Conservation (phyloP, 192 early-diverging fungal species). For the Backusella liffmaniae region DNA sequence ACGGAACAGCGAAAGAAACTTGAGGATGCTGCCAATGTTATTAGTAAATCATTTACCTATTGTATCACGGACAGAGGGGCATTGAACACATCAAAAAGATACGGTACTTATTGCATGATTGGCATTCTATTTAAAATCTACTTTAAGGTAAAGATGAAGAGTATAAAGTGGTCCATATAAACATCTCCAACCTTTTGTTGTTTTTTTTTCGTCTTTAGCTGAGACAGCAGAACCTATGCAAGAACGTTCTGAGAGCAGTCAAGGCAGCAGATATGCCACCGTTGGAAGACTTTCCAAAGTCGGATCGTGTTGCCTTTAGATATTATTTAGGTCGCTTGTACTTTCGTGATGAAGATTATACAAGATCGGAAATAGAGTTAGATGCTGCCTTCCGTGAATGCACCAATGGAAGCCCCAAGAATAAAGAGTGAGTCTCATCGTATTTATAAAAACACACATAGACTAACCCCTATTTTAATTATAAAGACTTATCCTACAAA, state of each 20-base stretch:
- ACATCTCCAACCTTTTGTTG: background rate
- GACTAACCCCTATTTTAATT: constrained; percentile 6
- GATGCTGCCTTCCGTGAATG: constrained; percentile 50
- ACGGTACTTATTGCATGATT: constrained; percentile 90
- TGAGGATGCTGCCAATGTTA: constrained; percentile 80
- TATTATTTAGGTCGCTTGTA: constrained; percentile 87
- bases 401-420: constrained; percentile 31
- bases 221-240: constrained; percentile 77
- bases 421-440: constrained; percentile 42
- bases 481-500: constrained; percentile 72
- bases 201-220: constrained; percentile 43
- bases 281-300: constrained; percentile 75
- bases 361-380: constrained; percentile 54
- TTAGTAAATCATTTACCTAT: constrained; percentile 86
- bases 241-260: constrained; percentile 76
- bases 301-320: constrained; percentile 81
- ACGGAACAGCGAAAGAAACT: constrained; percentile 57
- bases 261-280: constrained; percentile 69
- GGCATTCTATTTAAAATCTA: constrained; percentile 88
- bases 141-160: constrained; percentile 62
- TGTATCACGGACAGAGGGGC: constrained; percentile 78
- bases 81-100: constrained; percentile 70
- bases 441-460: background rate
- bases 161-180: background rate
- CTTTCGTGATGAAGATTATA: constrained; percentile 84